A percentile compares a stretch with the other conserved stretches of the same genome.
These are phyloP conservation scores for Yarrowia sp. DNA, from an alignment of 805 yeast species.

Conservation along the genomic window DNA sequence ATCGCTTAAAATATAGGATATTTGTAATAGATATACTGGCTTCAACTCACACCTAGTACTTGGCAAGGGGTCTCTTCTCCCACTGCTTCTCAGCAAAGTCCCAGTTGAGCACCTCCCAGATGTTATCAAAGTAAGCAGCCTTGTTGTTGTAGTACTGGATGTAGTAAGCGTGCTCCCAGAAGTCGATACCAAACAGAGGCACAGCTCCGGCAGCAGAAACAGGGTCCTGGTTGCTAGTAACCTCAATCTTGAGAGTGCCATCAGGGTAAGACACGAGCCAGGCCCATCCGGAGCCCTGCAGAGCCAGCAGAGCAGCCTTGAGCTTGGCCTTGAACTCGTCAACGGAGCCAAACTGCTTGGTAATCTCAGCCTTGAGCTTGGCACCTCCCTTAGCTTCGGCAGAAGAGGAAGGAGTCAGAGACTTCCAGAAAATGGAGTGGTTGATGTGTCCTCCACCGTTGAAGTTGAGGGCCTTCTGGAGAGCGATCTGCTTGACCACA, in stretches of 20 bases:
- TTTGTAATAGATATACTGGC: too few species aligned
- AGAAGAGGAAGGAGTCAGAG: constrained; percentile 71
- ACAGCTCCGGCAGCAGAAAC: constrained; percentile 55
- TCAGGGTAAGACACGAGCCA: constrained; percentile 75
- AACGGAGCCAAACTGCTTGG: constrained; percentile 64
- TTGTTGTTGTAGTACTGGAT: constrained; percentile 87
- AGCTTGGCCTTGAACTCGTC: constrained; percentile 62
- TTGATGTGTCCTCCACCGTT: constrained; percentile 88
- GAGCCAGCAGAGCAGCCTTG: constrained; percentile 70
- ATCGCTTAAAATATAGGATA: background rate
- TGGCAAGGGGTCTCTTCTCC: constrained; percentile 19
- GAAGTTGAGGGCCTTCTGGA: constrained; percentile 76
- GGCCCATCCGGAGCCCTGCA: constrained; percentile 95
- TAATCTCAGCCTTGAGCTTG: constrained; percentile 54
- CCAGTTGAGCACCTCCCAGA: constrained; percentile 93
- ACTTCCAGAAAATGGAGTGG: constrained; percentile 83
- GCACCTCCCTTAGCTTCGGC: constrained; percentile 53
- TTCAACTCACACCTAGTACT: background rate
- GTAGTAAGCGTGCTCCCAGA: constrained; percentile 95
- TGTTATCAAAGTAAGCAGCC: constrained; percentile 83
- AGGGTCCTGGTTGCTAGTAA: constrained; percentile 84
- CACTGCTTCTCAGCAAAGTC: constrained; percentile 70
- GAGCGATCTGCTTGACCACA: constrained; percentile 51
- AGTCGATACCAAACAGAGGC: constrained; percentile 83
- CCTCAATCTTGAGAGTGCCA: constrained; percentile 70